Conservation (phyloP, 768 basidiomycete species). For the Pisolithus microcarpus region DNA sequence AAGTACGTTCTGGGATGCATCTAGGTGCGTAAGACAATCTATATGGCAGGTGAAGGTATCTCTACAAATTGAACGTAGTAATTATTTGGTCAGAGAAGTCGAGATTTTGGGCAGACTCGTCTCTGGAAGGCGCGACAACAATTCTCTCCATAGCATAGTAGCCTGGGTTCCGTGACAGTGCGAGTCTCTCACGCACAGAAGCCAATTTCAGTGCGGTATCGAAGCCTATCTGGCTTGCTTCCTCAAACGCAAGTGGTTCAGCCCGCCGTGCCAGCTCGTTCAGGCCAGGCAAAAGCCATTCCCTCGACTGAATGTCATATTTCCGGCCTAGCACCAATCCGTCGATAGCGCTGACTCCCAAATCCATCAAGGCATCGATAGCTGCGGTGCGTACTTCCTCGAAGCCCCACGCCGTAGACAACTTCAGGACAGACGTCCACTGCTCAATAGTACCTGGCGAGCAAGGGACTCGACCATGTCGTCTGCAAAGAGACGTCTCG, state of each 20-base stretch:
- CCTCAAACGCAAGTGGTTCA: neutral
- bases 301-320: neutral
- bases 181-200: slow-evolving; percentile 1
- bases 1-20: too few relatives aligned
- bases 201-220: slow-evolving; percentile 3
- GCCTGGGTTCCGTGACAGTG: too few relatives aligned
- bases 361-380: neutral
- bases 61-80: too few relatives aligned
- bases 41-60: too few relatives aligned
- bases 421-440: neutral
- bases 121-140: too few relatives aligned
- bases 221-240: slow-evolving; percentile 1
- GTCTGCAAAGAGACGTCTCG: neutral
- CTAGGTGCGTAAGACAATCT: too few relatives aligned
- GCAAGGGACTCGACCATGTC: neutral
- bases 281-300: neutral
- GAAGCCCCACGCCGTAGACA: neutral
- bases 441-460: neutral
- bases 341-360: neutral
- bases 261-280: neutral
- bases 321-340: neutral
- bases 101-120: too few relatives aligned
- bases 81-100: too few relatives aligned
- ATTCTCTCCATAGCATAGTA: too few relatives aligned
- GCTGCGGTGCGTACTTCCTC: neutral